Percentiles rank a stretch among this genome's conserved stretches.
Evolutionary conservation across 768 basidiomycete genomes (phyloP).

Genomic region (Suillus clintonianus): DNA sequence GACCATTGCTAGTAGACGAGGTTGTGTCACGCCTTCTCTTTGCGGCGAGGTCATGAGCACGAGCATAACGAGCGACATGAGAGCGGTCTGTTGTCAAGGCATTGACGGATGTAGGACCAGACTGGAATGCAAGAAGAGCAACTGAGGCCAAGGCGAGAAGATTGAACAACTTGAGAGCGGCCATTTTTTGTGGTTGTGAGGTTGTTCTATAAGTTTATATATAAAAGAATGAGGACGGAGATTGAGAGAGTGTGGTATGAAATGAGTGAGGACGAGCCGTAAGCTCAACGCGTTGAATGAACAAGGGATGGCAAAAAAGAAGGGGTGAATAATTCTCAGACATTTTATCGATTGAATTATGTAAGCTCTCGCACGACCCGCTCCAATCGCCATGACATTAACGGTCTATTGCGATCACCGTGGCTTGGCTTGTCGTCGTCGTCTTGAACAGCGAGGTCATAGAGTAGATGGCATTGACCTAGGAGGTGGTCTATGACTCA

Average conservation of each 20-base stretch:
- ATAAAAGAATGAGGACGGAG: conserved; percentile 7
- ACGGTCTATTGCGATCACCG: conserved; percentile 35
- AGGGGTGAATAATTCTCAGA: neutral
- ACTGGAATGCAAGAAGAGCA: conserved; percentile 54
- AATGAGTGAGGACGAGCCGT: conserved; percentile 16
- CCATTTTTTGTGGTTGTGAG: conserved; percentile 34
- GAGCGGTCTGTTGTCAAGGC: conserved; percentile 49
- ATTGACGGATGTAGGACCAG: conserved; percentile 45
- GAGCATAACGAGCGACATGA: conserved; percentile 48
- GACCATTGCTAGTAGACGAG: conserved; percentile 37
- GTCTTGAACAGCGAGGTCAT: neutral
- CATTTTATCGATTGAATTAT: conserved; percentile 10
- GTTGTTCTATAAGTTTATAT: neutral
- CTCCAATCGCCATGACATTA: conserved; percentile 36
- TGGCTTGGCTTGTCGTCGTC: neutral
- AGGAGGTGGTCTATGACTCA: too few species aligned
- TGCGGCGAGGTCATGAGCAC: conserved; percentile 44
- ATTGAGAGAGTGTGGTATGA: conserved; percentile 23
- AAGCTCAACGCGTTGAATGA: conserved; percentile 24
- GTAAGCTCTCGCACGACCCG: conserved; percentile 26
- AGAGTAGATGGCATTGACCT: neutral
- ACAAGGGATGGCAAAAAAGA: conserved; percentile 9
- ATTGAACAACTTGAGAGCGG: conserved; percentile 52
- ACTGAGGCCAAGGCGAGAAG: conserved; percentile 61
- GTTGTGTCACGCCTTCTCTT: conserved; percentile 50